Percentiles rank a stretch among this genome's conserved stretches.
Evolutionary conservation across 495 filamentous ascomycete genomes (phyloP).

Genomic region (Darksidea phi): DNA sequence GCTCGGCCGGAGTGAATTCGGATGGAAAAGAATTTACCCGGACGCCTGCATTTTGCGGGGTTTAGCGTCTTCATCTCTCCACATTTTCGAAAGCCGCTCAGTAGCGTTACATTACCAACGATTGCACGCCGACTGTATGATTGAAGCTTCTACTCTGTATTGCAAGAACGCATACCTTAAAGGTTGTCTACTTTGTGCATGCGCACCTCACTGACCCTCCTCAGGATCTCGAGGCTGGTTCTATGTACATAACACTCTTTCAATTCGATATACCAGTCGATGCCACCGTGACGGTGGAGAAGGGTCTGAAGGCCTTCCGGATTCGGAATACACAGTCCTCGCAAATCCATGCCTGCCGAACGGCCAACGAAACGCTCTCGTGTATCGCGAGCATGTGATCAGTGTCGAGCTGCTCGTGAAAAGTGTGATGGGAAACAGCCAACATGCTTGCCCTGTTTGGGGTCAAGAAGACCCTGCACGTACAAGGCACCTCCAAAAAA

Average conservation of each 20-base stretch:
- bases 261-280: too few species aligned
- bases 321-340: too few species aligned
- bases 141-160: not conserved
- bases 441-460: constrained; percentile 61
- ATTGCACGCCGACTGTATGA: not conserved
- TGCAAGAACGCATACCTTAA: too few species aligned
- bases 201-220: too few species aligned
- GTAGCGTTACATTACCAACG: constrained; percentile 5
- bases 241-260: too few species aligned
- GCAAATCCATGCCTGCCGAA: not conserved
- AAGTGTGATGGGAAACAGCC: constrained; percentile 67
- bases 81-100: too few species aligned
- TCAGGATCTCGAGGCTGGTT: too few species aligned
- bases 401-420: constrained; percentile 63
- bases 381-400: constrained; percentile 67
- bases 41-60: too few species aligned
- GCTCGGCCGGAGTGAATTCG: not conserved
- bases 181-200: too few species aligned
- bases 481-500: constrained; percentile 72
- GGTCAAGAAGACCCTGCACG: constrained; percentile 60
- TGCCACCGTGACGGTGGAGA: too few species aligned
- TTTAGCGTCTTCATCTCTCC: too few species aligned
- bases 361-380: constrained; percentile 54
- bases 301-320: too few species aligned
- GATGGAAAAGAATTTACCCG: not conserved